Conservation (phyloP, 2,329 filamentous ascomycete genomes). For the Teratosphaeria gauchensis region DNA sequence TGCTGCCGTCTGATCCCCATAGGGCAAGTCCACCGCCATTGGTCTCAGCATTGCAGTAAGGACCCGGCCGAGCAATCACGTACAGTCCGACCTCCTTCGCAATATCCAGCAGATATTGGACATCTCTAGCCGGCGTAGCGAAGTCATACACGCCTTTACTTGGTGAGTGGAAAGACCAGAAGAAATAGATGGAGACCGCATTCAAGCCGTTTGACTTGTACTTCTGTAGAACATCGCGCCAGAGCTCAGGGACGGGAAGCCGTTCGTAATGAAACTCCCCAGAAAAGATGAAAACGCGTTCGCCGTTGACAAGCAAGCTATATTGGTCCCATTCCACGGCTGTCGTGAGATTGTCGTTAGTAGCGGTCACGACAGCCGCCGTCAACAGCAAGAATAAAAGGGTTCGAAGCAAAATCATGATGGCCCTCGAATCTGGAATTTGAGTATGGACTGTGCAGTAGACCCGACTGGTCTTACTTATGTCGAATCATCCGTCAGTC, state of each 20-base stretch:
- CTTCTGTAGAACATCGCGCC: constrained; percentile 43
- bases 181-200: constrained; percentile 17
- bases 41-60: constrained; percentile 55
- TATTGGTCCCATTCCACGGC: constrained; percentile 46
- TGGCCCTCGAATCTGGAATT: not conserved
- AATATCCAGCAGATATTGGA: constrained; percentile 17
- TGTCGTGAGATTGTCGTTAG: constrained; percentile 34
- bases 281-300: constrained; percentile 43
- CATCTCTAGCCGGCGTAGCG: constrained; percentile 43
- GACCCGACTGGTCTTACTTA: not conserved
- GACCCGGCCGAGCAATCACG: constrained; percentile 46
- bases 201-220: constrained; percentile 30
- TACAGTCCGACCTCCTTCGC: constrained; percentile 47
- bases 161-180: constrained; percentile 20
- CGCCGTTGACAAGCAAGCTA: constrained; percentile 43
- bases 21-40: constrained; percentile 52
- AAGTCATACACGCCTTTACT: constrained; percentile 34
- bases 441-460: not conserved
- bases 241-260: constrained; percentile 41
- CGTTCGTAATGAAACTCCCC: constrained; percentile 48
- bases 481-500: not conserved
- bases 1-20: constrained; percentile 53
- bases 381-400: not conserved
- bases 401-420: not conserved
- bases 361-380: not conserved